phyloP scores from a whole-genome alignment of 1,284 basidiomycete species.

The Athelia psychrophila region DNA sequence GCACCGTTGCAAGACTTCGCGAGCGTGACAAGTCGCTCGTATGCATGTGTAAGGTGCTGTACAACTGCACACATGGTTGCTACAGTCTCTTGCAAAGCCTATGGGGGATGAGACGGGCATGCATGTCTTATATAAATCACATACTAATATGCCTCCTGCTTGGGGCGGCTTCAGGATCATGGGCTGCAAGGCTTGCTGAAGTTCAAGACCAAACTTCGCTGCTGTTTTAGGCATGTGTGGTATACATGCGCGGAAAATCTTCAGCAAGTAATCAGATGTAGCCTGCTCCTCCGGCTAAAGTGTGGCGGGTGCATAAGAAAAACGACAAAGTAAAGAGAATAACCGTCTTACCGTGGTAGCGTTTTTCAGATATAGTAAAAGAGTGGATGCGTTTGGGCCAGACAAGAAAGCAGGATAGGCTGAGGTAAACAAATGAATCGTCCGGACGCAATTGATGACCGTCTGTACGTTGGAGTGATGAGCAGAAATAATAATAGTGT shows the following conservation, averaged over 20 bases:
- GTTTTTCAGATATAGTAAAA: slow-evolving; percentile 87
- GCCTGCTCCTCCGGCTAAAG: slow-evolving; percentile 64
- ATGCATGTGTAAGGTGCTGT: slow-evolving; percentile 85
- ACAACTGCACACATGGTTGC: slow-evolving; percentile 90
- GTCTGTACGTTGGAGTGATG: too few species aligned
- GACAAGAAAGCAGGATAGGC: slow-evolving; percentile 84
- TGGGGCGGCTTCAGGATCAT: slow-evolving; percentile 84
- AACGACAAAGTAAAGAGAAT: slow-evolving; percentile 3
- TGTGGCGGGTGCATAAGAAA: slow-evolving; percentile 1
- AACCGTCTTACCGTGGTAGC: slow-evolving; percentile 69
- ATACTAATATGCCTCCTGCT: slow-evolving; percentile 60
- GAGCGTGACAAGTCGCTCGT: slow-evolving; percentile 69
- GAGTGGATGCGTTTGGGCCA: slow-evolving; percentile 72
- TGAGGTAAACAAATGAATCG: slow-evolving; percentile 78
- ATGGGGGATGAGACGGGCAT: slow-evolving; percentile 3
- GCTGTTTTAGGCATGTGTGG: slow-evolving; percentile 88
- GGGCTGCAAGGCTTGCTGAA: slow-evolving; percentile 78
- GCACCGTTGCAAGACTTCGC: slow-evolving; percentile 81
- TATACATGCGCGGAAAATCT: slow-evolving; percentile 84
- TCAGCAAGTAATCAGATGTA: slow-evolving; percentile 81
- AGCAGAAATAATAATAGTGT: too few species aligned
- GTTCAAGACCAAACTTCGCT: slow-evolving; percentile 80
- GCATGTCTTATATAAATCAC: slow-evolving; percentile 16
- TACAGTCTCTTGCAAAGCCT: slow-evolving; percentile 88
- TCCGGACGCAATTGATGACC: slow-evolving; percentile 78